Percentiles rank a stretch among this genome's conserved stretches.
Evolutionary conservation across 2,329 filamentous ascomycete species (phyloP).

Genomic region (Claviceps lovelessii): DNA sequence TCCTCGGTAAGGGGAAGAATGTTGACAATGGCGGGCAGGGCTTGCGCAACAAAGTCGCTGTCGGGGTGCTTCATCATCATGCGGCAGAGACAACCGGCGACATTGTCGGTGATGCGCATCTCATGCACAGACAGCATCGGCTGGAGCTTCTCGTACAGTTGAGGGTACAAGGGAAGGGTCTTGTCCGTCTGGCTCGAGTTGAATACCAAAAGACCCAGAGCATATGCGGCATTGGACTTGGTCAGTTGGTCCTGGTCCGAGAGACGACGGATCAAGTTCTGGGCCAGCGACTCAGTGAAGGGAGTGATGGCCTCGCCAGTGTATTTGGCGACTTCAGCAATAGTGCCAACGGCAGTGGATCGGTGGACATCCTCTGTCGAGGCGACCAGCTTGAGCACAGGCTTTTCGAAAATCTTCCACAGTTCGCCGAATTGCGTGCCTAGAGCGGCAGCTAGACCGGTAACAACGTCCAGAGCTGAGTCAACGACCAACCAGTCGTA

Average conservation of each 20-base stretch:
- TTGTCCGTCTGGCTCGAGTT: slow-evolving; percentile 58
- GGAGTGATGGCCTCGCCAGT: slow-evolving; percentile 72
- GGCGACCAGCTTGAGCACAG: slow-evolving; percentile 72
- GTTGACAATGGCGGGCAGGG: slow-evolving; percentile 65
- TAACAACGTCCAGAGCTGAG: slow-evolving; percentile 81
- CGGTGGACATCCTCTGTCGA: slow-evolving; percentile 79
- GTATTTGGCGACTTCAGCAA: slow-evolving; percentile 78
- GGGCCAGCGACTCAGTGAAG: slow-evolving; percentile 63
- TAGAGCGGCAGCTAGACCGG: slow-evolving; percentile 68
- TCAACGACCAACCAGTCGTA: slow-evolving; percentile 97
- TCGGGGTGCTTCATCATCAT: slow-evolving; percentile 88
- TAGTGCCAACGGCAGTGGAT: slow-evolving; percentile 76
- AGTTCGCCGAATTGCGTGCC: slow-evolving; percentile 70
- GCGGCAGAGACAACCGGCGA: slow-evolving; percentile 75
- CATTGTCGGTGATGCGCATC: slow-evolving; percentile 80
- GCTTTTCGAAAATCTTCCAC: slow-evolving; percentile 94
- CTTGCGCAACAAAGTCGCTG: slow-evolving; percentile 62
- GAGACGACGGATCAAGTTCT: slow-evolving; percentile 71
- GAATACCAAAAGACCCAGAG: slow-evolving; percentile 69
- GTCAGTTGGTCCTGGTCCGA: slow-evolving; percentile 81
- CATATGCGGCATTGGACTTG: slow-evolving; percentile 91
- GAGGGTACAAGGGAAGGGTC: slow-evolving; percentile 61
- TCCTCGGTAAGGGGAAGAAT: slow-evolving; percentile 83
- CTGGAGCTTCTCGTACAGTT: slow-evolving; percentile 75
- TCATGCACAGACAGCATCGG: slow-evolving; percentile 64